Conservation (phyloP, 345 rosid species). For the Heritiera fomes region DNA sequence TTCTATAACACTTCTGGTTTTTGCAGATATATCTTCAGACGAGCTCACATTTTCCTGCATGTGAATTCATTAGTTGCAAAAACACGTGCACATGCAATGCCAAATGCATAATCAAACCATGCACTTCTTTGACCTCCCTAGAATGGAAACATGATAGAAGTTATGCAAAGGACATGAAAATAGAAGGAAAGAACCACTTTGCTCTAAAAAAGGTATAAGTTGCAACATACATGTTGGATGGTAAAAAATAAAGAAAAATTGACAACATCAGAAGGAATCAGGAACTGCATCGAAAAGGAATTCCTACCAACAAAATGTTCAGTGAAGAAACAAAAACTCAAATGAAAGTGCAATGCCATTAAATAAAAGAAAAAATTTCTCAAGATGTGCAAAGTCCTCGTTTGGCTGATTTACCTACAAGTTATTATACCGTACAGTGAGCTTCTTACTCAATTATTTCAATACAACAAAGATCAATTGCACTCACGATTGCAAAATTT, state of each 20-base stretch:
- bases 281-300: not conserved
- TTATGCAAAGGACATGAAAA: not conserved
- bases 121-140: constrained; percentile 10
- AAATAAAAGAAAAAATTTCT: not conserved
- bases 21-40: constrained; percentile 86
- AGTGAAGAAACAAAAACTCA: not conserved
- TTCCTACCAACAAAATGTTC: not conserved
- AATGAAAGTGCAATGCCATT: not conserved
- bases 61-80: constrained; percentile 1
- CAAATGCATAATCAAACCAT: constrained; percentile 8
- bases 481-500: not conserved
- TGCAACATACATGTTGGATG: too few relatives aligned
- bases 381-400: not conserved
- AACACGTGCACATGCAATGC: not conserved
- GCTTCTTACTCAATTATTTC: not conserved
- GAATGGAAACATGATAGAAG: not conserved
- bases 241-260: not conserved
- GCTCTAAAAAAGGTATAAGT: not conserved
- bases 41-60: constrained; percentile 72
- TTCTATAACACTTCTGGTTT: constrained; percentile 88
- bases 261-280: not conserved
- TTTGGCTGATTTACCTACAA: not conserved
- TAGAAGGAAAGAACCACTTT: not conserved
- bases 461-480: not conserved
- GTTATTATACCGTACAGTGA: not conserved